Conservation (phyloP, 257 asterid genomes). For the Vinca minor region DNA sequence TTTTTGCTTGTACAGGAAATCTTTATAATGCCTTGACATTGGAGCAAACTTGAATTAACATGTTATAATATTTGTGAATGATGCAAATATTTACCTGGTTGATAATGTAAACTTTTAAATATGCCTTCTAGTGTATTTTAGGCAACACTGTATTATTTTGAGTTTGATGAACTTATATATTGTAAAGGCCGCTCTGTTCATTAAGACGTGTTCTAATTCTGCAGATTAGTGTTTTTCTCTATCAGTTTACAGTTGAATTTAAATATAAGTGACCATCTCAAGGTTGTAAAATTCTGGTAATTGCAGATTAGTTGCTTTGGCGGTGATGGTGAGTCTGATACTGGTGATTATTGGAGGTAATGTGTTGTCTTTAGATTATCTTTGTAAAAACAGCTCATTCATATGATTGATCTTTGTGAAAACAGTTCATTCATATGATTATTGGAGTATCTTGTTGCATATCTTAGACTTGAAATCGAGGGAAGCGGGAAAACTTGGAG, state of each 20-base stretch:
- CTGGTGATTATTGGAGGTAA: slow-evolving; percentile 93
- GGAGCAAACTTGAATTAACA: neutral
- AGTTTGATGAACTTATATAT: neutral
- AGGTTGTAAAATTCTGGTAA: neutral
- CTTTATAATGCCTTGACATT: neutral
- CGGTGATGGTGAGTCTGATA: slow-evolving; percentile 70
- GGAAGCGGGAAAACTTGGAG: slow-evolving; percentile 96
- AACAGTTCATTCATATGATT: no score
- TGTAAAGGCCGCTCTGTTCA: neutral
- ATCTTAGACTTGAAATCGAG: slow-evolving; percentile 74
- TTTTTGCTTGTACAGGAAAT: neutral
- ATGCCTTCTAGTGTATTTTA: neutral
- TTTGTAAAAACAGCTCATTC: neutral
- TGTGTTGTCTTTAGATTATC: neutral
- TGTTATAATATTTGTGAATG: neutral
- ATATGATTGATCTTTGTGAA: neutral
- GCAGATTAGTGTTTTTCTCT: neutral
- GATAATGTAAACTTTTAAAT: neutral
- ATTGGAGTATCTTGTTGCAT: neutral
- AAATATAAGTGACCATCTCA: neutral
- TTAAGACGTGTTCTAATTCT: neutral
- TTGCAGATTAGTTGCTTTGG: slow-evolving; percentile 97
- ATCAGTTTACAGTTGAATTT: neutral
- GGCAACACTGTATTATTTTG: neutral
- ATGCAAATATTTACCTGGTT: neutral